Evolutionary conservation across 148 eudicot species (phyloP), one percentile per base, ranked within the genome.

Genomic region (Camellia japonica): DNA sequence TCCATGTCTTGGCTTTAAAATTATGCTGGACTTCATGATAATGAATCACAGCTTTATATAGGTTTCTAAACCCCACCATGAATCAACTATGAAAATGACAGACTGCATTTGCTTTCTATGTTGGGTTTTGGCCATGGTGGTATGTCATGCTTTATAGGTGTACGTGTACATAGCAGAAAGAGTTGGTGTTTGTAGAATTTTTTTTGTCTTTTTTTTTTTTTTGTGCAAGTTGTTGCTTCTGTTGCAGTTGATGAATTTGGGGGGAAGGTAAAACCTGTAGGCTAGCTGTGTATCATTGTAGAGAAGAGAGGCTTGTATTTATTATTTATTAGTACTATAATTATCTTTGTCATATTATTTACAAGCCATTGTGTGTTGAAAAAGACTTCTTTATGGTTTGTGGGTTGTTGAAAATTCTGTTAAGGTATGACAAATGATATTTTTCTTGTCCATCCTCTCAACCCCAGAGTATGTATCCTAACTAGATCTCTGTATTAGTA

Each of bases 251-350:
- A 51, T 77, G 4, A n/a, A 19, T 30, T 11, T 62, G 6, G 68
- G 43, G 42, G 15, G 47, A 6, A 62, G 78, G 12, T 30, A 30
- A 10, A 10, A 61, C 56, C 56, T 19, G 0, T 7, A 71, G 64
- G 46, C 20, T 44, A 46, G 55, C 4, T 46, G 8, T 11, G 44
- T 7, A 20, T 19, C 19, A 0, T 16, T 64, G 1, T 15, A 38
- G 64, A 74, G 64, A 56, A 47, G 13, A n/a, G 63, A 82, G 71
- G 80, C 76, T 84, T 87, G 87, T 84, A 79, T 78, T 77, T 79
- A 77, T 59, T 84, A 47, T 67, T 54, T 73, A 18, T 72, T 75
- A 44, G 7, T 73, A 16, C 2, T 49, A 66, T 62, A 55, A 66
- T 58, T 30, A 54, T 44, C 19, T 61, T 42, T 8, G 15, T 16